Percentiles rank a stretch among this genome's conserved stretches.
Evolutionary conservation across 805 yeast genomes (phyloP).

Genomic region (Candida peoriensis): DNA sequence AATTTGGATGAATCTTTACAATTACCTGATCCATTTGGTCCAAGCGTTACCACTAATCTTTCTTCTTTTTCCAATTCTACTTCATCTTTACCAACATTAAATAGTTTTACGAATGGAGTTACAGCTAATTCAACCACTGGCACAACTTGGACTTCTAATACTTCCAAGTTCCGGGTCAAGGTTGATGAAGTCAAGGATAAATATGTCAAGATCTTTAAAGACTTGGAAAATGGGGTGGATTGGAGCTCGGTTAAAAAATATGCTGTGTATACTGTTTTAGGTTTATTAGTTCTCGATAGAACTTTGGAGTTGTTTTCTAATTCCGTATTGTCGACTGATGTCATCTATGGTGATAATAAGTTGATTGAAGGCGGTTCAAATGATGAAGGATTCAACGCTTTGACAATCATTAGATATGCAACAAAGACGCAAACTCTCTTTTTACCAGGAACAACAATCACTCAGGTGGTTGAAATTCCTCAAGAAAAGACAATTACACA

Average conservation of each 20-base stretch:
- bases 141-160: not conserved
- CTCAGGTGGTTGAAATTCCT: conserved; percentile 9
- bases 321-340: too few species aligned
- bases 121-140: not conserved
- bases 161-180: too few species aligned
- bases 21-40: conserved; percentile 5
- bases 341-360: not conserved
- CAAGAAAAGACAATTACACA: conserved; percentile 2
- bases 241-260: conserved; percentile 7
- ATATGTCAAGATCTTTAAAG: not conserved
- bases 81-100: too few species aligned
- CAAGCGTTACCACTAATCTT: not conserved
- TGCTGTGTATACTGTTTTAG: conserved; percentile 11
- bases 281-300: conserved; percentile 17
- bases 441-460: conserved; percentile 8
- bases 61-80: not conserved
- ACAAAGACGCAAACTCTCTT: conserved; percentile 15
- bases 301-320: conserved; percentile 13
- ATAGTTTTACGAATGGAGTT: not conserved
- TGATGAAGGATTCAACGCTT: conserved; percentile 1
- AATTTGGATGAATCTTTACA: conserved; percentile 1
- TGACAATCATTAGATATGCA: conserved; percentile 11
- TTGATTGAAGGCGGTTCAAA: too few species aligned
- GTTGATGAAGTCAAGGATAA: too few species aligned
- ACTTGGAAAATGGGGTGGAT: too few species aligned